Conservation (phyloP, 2,329 filamentous ascomycete species). For the Chaetomium sp. region DNA sequence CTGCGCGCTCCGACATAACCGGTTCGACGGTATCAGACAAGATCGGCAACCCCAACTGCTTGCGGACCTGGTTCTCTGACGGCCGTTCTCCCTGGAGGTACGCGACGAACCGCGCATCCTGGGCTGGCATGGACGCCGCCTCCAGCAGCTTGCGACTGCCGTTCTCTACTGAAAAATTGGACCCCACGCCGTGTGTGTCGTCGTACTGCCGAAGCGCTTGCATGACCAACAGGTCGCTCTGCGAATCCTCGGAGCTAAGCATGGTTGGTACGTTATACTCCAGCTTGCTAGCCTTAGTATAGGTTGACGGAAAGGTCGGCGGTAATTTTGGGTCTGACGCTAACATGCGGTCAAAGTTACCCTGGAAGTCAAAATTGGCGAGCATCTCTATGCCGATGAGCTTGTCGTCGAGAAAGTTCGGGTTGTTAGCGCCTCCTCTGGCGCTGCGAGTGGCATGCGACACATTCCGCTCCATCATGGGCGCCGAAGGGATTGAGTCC, state of each 20-base stretch:
- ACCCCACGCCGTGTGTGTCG: constrained; percentile 44
- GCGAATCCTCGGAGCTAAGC: constrained; percentile 46
- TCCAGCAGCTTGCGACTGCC: constrained; percentile 52
- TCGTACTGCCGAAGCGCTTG: constrained; percentile 52
- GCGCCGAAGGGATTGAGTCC: constrained; percentile 42
- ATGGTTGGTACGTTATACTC: constrained; percentile 51
- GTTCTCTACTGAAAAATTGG: constrained; percentile 49
- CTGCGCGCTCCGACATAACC: constrained; percentile 14
- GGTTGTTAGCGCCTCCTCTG: constrained; percentile 43
- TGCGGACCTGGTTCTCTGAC: constrained; percentile 44
- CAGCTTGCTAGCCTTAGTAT: constrained; percentile 50
- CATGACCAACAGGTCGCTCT: constrained; percentile 52
- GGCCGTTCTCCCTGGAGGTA: constrained; percentile 40
- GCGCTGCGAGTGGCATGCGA: constrained; percentile 61
- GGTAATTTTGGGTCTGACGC: constrained; percentile 53
- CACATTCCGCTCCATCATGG: constrained; percentile 56
- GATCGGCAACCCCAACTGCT: constrained; percentile 43
- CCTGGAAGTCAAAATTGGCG: constrained; percentile 51
- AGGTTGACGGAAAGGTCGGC: constrained; percentile 49
- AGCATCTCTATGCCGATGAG: constrained; percentile 55
- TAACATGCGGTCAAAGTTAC: constrained; percentile 51
- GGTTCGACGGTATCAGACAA: constrained; percentile 21
- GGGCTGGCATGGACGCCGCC: constrained; percentile 43
- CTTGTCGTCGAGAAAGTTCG: constrained; percentile 52
- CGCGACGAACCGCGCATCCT: constrained; percentile 42